Percentiles rank a stretch among this genome's conserved stretches.
Evolutionary conservation across 495 filamentous ascomycete species (phyloP).

Genomic region (Penicillium canescens): DNA sequence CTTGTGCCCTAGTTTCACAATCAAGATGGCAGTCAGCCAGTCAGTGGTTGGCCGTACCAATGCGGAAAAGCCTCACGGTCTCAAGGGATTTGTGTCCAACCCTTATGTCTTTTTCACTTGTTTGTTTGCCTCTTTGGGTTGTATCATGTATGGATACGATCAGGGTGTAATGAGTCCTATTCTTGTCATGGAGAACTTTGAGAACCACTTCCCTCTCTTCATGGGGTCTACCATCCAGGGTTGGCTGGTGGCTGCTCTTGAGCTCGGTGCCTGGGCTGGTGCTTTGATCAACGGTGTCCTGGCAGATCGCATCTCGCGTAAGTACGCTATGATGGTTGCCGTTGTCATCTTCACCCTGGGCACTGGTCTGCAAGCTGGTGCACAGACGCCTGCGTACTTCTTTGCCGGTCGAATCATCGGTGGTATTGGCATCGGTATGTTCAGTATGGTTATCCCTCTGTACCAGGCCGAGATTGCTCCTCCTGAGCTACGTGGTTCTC

Average conservation of each 20-base stretch:
- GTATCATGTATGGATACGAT: constrained; percentile 63
- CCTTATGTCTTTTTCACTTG: constrained; percentile 40
- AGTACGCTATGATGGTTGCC: constrained; percentile 74
- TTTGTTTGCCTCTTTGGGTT: constrained; percentile 73
- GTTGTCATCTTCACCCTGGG: constrained; percentile 72
- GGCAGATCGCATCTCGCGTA: constrained; percentile 72
- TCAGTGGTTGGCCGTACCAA: constrained; percentile 37
- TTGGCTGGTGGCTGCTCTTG: constrained; percentile 76
- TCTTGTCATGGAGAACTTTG: constrained; percentile 33
- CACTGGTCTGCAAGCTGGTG: constrained; percentile 42
- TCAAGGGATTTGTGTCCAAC: constrained; percentile 38
- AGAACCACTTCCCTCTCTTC: constrained; percentile 40
- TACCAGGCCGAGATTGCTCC: constrained; percentile 77
- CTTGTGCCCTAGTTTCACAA: background rate
- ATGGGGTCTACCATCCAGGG: constrained; percentile 70
- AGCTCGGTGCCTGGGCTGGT: constrained; percentile 81
- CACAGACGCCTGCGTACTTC: constrained; percentile 36
- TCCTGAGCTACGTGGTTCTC: constrained; percentile 70
- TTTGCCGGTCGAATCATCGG: constrained; percentile 50
- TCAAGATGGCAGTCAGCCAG: constrained; percentile 29
- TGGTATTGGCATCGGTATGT: constrained; percentile 67
- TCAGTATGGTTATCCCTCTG: constrained; percentile 54
- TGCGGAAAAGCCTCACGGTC: constrained; percentile 34
- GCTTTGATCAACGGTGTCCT: constrained; percentile 73
- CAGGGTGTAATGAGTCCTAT: constrained; percentile 76